Evolutionary conservation across 768 basidiomycete species (phyloP), one percentile per base, ranked within the genome.

Genomic region (Agaricus blazei): DNA sequence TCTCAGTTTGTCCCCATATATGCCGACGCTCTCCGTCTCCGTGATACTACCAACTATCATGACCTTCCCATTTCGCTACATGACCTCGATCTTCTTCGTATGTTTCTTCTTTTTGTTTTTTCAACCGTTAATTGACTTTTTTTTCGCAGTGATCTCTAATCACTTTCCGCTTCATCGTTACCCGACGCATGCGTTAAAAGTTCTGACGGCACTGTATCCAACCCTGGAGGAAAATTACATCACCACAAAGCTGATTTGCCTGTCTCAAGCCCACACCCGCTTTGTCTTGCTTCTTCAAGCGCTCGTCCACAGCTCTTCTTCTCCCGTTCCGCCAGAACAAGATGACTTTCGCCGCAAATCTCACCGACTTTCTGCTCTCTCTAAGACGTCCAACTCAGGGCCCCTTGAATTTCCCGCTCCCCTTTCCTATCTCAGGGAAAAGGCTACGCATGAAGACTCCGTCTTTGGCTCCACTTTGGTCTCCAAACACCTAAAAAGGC

Each of bases 341-440:
- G 78, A 80, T 48, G 75, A 79, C 52, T 58, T 45, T 36, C 67
- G 60, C 41, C 65, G 64, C 48, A 63, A 58, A 41, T 66, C 74
- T 4, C 66, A 67, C 4, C 47, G 28, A 40, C 54, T 54, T 60
- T 37, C 61, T 31, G 64, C 67, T 1, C 11, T 34, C 11, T 7
- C 11, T 34, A 34, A 61, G 64, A 6, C 67, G 70, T 27, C 64
- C 68, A 19, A 60, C 76, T 15, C 74, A 3, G 40, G 83, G 45
- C 82, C 88, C 59, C 77, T 92, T 54, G 81, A 77, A 8, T 90
- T 91, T 66, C 90, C 90, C 24, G 80, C 87, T 5, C 90, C 90
- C 0, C 73, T 92, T 4, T 84, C 84, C 12, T 82, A 79, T 58
- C 56, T 64, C 48, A 50, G 50, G 34, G 43, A 49, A 38, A 51